Evolutionary conservation across 202 grass and related monocot genomes (phyloP).

Genomic region (Eragrostis tef): DNA sequence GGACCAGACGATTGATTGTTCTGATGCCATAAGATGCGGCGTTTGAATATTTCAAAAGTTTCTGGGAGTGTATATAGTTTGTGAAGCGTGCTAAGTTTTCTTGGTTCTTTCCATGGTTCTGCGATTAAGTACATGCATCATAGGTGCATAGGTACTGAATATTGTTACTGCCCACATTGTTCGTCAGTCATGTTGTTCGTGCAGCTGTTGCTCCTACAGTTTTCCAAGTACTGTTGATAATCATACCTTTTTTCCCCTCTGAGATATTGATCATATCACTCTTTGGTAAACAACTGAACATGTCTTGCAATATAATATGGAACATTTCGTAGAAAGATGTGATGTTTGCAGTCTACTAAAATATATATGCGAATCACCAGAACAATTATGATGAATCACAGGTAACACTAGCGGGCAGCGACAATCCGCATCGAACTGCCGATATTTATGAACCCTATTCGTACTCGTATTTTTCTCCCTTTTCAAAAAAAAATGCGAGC

Average conservation of each 20-base stretch:
- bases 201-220: background rate
- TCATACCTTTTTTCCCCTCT: no score
- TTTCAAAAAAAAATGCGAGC: background rate
- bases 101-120: conserved; percentile 3
- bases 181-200: no score
- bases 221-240: background rate
- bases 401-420: background rate
- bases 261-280: background rate
- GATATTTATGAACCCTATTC: background rate
- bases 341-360: background rate
- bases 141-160: background rate
- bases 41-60: conserved; percentile 40
- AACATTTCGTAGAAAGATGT: background rate
- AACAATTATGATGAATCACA: background rate
- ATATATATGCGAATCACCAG: background rate
- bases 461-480: background rate
- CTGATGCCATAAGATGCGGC: conserved; percentile 29
- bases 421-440: no score
- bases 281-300: no score
- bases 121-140: background rate
- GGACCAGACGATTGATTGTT: conserved; percentile 20
- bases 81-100: conserved; percentile 10
- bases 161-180: no score
- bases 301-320: background rate
- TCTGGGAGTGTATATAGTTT: conserved; percentile 41